Evolutionary conservation across 2,329 filamentous ascomycete genomes (phyloP).

Genomic region (Mycogone perniciosa): DNA sequence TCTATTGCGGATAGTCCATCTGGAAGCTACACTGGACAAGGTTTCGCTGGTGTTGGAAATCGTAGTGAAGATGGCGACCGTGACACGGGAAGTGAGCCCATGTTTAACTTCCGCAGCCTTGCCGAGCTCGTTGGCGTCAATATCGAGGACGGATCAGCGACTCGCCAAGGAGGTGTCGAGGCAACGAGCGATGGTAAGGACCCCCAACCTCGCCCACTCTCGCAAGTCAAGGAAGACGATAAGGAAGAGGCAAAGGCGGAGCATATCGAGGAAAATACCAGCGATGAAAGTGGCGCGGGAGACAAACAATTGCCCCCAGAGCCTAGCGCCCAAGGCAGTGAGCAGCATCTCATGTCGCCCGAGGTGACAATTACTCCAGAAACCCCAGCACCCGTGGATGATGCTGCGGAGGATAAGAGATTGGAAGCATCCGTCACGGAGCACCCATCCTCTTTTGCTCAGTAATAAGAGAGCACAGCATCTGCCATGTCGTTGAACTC

Average conservation of each 20-base stretch:
- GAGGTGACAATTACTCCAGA: slow-evolving; percentile 44
- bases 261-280: slow-evolving; percentile 22
- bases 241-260: slow-evolving; percentile 29
- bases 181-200: slow-evolving; percentile 16
- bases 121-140: slow-evolving; percentile 73
- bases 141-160: slow-evolving; percentile 39
- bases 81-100: slow-evolving; percentile 57
- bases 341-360: slow-evolving; percentile 27
- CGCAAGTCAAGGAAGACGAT: slow-evolving; percentile 34
- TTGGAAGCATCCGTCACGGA: slow-evolving; percentile 36
- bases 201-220: slow-evolving; percentile 22
- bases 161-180: slow-evolving; percentile 24
- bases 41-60: slow-evolving; percentile 33
- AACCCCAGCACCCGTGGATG: slow-evolving; percentile 36
- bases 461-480: slow-evolving; percentile 17
- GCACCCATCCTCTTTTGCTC: slow-evolving; percentile 27
- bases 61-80: slow-evolving; percentile 44
- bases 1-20: slow-evolving; percentile 63
- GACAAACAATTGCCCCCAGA: neutral
- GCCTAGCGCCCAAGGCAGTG: neutral
- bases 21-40: slow-evolving; percentile 41
- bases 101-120: slow-evolving; percentile 89
- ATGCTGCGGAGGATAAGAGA: slow-evolving; percentile 36
- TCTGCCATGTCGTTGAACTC: neutral
- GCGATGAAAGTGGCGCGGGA: slow-evolving; percentile 1